A percentile compares a stretch with the other conserved stretches of the same genome.
Evolutionary conservation across 2,329 filamentous ascomycete genomes (phyloP).

Genomic region (Epicoccum nigrum): DNA sequence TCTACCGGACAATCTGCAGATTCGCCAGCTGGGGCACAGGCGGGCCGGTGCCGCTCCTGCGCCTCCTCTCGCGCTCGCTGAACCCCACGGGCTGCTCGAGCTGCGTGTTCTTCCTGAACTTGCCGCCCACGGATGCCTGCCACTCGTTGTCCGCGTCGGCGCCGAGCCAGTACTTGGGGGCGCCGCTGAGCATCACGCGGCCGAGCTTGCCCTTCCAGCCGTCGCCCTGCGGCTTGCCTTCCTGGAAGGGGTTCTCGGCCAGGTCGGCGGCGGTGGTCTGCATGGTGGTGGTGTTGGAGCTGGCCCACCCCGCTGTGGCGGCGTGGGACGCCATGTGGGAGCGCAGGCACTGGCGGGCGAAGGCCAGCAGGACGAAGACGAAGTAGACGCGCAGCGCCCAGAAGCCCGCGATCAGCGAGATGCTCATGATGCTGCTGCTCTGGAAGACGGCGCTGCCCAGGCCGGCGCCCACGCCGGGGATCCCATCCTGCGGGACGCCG

Average conservation of each 20-base stretch:
- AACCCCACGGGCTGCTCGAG: slow-evolving; percentile 53
- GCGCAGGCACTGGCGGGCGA: slow-evolving; percentile 76
- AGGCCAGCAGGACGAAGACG: slow-evolving; percentile 80
- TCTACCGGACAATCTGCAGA: slow-evolving; percentile 30
- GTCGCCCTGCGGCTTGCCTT: slow-evolving; percentile 72
- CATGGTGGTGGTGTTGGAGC: slow-evolving; percentile 42
- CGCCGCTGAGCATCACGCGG: slow-evolving; percentile 76
- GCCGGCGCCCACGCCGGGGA: slow-evolving; percentile 48
- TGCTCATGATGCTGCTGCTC: slow-evolving; percentile 73
- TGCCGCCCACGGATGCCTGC: slow-evolving; percentile 67
- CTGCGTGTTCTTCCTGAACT: slow-evolving; percentile 59
- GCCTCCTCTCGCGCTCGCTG: slow-evolving; percentile 64
- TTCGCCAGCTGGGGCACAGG: slow-evolving; percentile 48
- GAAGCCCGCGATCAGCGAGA: slow-evolving; percentile 74
- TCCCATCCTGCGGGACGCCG: slow-evolving; percentile 36
- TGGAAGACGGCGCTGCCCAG: slow-evolving; percentile 70
- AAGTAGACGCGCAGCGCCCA: slow-evolving; percentile 84
- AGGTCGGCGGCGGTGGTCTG: slow-evolving; percentile 52
- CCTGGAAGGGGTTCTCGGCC: slow-evolving; percentile 72
- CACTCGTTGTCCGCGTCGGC: slow-evolving; percentile 69
- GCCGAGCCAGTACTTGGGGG: slow-evolving; percentile 81
- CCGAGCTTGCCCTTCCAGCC: slow-evolving; percentile 82
- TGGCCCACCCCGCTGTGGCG: slow-evolving; percentile 52
- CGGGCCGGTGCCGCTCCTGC: slow-evolving; percentile 66
- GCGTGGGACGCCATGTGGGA: slow-evolving; percentile 64